Percentiles rank a stretch among this genome's conserved stretches.
These are phyloP conservation scores for Wolfiporia cocos DNA, from an alignment of 1,284 basidiomycete genomes.

Conservation along the genomic window DNA sequence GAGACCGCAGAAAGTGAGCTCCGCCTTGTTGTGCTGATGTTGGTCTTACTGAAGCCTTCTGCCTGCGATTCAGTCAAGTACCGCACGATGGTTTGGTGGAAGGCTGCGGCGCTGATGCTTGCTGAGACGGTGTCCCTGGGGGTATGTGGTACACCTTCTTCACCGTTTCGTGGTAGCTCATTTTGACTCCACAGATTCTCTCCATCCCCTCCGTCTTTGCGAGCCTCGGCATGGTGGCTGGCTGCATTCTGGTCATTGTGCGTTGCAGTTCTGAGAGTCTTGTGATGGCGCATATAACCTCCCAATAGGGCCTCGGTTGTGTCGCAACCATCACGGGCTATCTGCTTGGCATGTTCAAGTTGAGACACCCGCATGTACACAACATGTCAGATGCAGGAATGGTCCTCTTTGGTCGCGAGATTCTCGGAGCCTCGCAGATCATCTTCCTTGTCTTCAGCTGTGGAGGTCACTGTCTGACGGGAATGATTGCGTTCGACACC, in stretches of 20 bases:
- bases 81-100: slow-evolving; percentile 30
- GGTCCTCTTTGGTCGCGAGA: slow-evolving; percentile 43
- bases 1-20: slow-evolving; percentile 14
- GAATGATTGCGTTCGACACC: slow-evolving; percentile 28
- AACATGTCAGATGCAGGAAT: slow-evolving; percentile 45
- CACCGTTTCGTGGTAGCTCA: slow-evolving; percentile 1
- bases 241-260: slow-evolving; percentile 24
- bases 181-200: slow-evolving; percentile 17
- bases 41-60: too few relatives aligned
- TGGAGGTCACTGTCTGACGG: slow-evolving; percentile 27
- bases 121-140: slow-evolving; percentile 28
- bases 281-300: too few relatives aligned
- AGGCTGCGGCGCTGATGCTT: slow-evolving; percentile 28
- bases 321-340: slow-evolving; percentile 25
- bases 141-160: slow-evolving; percentile 10
- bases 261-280: too few relatives aligned
- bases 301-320: slow-evolving; percentile 22
- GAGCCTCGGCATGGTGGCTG: slow-evolving; percentile 25
- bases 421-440: slow-evolving; percentile 41
- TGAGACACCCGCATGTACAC: slow-evolving; percentile 27
- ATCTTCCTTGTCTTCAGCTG: slow-evolving; percentile 40
- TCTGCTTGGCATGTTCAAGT: slow-evolving; percentile 24
- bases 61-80: slow-evolving; percentile 23
- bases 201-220: slow-evolving; percentile 26
- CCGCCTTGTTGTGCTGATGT: too few relatives aligned